Conservation (phyloP, 2,329 filamentous ascomycete genomes). For the Spiromastix sp. region DNA sequence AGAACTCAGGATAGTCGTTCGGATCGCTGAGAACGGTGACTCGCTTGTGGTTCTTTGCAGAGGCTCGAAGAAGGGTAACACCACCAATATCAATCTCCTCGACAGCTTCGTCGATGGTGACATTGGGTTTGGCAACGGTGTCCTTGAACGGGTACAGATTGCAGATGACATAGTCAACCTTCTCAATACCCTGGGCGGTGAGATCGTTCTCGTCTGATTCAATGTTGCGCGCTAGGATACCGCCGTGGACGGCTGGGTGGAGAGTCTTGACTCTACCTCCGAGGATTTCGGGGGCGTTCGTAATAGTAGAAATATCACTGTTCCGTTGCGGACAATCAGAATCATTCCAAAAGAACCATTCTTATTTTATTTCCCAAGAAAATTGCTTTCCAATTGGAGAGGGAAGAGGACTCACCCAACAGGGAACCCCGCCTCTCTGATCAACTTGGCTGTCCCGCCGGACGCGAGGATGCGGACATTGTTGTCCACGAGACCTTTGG, state of each 20-base stretch:
- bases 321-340: not conserved
- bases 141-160: slow-evolving; percentile 99
- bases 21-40: slow-evolving; percentile 96
- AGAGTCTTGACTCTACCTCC: slow-evolving; percentile 89
- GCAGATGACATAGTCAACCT: slow-evolving; percentile 94
- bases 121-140: slow-evolving; percentile 91
- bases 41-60: slow-evolving; percentile 93
- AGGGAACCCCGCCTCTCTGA: slow-evolving; percentile 87
- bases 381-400: no score
- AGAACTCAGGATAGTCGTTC: slow-evolving; percentile 84
- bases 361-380: no score
- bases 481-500: slow-evolving; percentile 79
- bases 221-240: slow-evolving; percentile 85
- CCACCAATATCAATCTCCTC: slow-evolving; percentile 99
- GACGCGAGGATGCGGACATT: slow-evolving; percentile 90
- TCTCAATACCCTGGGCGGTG: slow-evolving; percentile 85
- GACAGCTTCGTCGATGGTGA: slow-evolving; percentile 91
- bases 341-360: no score
- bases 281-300: slow-evolving; percentile 93
- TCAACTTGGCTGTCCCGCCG: slow-evolving; percentile 91
- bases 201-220: slow-evolving; percentile 96
- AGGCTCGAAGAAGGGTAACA: slow-evolving; percentile 89
- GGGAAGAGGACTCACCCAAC: slow-evolving; percentile 62
- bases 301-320: slow-evolving; percentile 95
- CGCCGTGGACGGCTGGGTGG: slow-evolving; percentile 77